phyloP scores from a whole-genome alignment of 768 basidiomycete genomes.

The Suillus subluteus region DNA sequence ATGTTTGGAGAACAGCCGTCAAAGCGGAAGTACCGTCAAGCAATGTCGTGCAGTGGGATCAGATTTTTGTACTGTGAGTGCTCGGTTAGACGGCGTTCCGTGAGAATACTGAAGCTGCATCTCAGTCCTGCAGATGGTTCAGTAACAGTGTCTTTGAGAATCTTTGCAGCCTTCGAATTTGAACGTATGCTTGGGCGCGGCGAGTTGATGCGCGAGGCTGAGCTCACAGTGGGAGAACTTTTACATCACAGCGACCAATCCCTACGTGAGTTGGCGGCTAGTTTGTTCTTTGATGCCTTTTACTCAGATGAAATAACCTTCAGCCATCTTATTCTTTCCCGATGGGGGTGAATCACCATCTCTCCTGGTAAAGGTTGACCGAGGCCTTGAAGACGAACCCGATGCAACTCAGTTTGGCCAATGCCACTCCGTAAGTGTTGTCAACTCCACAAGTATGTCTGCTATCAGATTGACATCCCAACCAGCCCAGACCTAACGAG shows the following conservation, averaged over 20 bases:
- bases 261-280: not conserved
- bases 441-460: not conserved
- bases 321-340: conserved; percentile 6
- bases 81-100: not conserved
- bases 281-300: not conserved
- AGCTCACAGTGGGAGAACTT: conserved; percentile 9
- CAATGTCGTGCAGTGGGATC: conserved; percentile 20
- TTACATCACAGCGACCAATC: conserved; percentile 1
- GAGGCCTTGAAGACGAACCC: not conserved
- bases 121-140: conserved; percentile 14
- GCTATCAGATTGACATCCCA: conserved; percentile 1
- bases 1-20: conserved; percentile 12
- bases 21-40: conserved; percentile 8
- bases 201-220: conserved; percentile 11
- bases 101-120: not conserved
- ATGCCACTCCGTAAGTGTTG: not conserved
- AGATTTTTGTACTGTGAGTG: conserved; percentile 15
- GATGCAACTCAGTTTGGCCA: not conserved
- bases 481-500: not conserved
- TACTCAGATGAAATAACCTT: too few relatives aligned
- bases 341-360: not conserved
- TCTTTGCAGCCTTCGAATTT: conserved; percentile 17
- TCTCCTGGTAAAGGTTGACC: not conserved
- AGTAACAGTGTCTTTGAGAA: not conserved
- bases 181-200: conserved; percentile 17